Evolutionary conservation across 441 rosid genomes (phyloP), one percentile per base, ranked within the genome.

Genomic region (Melastoma candidum): DNA sequence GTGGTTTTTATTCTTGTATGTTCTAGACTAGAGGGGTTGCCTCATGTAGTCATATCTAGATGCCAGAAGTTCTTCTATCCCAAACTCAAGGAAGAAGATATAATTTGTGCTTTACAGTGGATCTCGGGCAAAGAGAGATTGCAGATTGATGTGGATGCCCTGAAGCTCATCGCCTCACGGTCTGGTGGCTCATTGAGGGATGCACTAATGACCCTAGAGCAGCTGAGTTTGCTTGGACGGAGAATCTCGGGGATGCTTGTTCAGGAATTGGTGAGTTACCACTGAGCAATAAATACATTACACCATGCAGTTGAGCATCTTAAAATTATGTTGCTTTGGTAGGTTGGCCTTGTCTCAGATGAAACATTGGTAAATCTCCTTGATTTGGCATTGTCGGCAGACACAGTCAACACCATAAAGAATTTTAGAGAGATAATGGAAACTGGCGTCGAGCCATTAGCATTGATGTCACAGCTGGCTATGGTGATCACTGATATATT

Each of bases 11-110:
- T 90, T 74, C 88, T 94, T 49, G 87, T 87, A 66, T 74, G 96
- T 72, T 85, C 97, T 4, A 85, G 87, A 70, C 92, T 94, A 53
- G 96, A 94, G 55, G 84, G 82, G 66, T 68, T 94, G 65, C 99
- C 99, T 69, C 99, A 94, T 69, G 78, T 87, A 66, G 83, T 94
- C 73, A 72, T 87, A 67, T 87, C 97, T 14, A 82, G 99, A 59
- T 94, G 97, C 68, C 99, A 94, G 74, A 94, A 90, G 56, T 90
- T 94, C 80, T 94, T 90, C 71, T 94, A 89, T 69, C 96, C 99
- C 0, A 94, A 94, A 75, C 69, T 94, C 36, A 94, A 85, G 70
- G 99, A 94, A 49, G 93, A 83, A 2, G 99, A 93, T 71, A 84
- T 93, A 36, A 74, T 86, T 26, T 74, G 70, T 74, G 77, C 88